These are phyloP conservation scores for Calycina marina DNA, from an alignment of 2,329 filamentous ascomycete species.

Conservation along the genomic window DNA sequence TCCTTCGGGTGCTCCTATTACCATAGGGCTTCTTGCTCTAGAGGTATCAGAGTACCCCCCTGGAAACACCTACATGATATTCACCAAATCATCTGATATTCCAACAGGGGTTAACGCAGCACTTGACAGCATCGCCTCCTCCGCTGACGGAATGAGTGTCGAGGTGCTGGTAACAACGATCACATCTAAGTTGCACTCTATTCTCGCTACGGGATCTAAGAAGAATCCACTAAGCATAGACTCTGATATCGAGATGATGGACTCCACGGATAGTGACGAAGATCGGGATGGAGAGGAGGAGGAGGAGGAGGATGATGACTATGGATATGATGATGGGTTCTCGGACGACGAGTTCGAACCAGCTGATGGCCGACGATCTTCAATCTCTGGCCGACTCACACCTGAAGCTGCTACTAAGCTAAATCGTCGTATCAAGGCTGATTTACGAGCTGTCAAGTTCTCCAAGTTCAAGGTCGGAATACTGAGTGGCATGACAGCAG, in stretches of 20 bases:
- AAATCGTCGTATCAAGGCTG: constrained; percentile 33
- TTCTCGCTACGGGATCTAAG: constrained; percentile 11
- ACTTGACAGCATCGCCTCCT: constrained; percentile 16
- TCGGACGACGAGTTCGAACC: constrained; percentile 15
- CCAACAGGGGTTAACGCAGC: constrained; percentile 26
- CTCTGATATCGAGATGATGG: constrained; percentile 16
- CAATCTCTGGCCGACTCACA: constrained; percentile 4
- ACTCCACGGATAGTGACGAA: constrained; percentile 8
- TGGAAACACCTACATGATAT: constrained; percentile 36
- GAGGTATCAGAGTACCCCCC: constrained; percentile 42
- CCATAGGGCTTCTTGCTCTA: constrained; percentile 17
- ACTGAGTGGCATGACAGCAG: constrained; percentile 31
- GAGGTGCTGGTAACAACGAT: constrained; percentile 14
- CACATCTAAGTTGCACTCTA: constrained; percentile 12
- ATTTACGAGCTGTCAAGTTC: constrained; percentile 44
- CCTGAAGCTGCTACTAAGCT: constrained; percentile 7
- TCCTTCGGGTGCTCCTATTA: constrained; percentile 11
- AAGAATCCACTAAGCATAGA: constrained; percentile 21
- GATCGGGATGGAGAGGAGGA: constrained; percentile 14
- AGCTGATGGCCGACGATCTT: background rate
- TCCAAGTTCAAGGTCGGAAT: constrained; percentile 60
- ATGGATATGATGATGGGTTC: constrained; percentile 16
- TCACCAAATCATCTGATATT: constrained; percentile 32
- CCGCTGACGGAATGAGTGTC: constrained; percentile 12
- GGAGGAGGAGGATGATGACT: constrained; percentile 12